Base-by-base conservation (phyloP, 2,329 filamentous ascomycete species). In the Exophiala spinifera region DNA sequence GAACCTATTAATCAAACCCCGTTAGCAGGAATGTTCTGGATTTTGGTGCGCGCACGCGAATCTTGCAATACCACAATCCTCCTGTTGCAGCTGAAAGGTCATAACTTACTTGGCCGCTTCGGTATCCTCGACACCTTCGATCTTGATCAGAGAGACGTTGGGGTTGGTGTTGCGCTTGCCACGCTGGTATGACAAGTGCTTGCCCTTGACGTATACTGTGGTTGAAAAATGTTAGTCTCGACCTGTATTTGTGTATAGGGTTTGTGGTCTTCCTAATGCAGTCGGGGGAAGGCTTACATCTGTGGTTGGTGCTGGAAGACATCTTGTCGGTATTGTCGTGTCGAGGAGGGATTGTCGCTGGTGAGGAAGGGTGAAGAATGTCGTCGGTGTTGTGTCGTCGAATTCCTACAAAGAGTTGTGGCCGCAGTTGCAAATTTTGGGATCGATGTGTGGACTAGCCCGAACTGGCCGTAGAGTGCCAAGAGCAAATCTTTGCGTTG, bases 181-280 rank as follows among this genome's bases (percentile, higher is more conserved):
- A 79, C 92, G 89, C 84, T 95, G 87, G 84, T 96, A 96, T 81
- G 88, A 92, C 80, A 97, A 82, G 86, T 97, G 92, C 80, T 91
- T 91, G 83, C 91, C 92, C 90, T 91, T 91, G 76, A 91, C 88
- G 76, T 91, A 92, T 82, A 91, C 88, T 91, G 71, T 39, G 71
- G 59, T 49, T 58, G 57, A 61, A 51, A 58, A 63, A 63, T 47
- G 62, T 67, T 60, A 66, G 64, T 54, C 40, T 49, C 39, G 6
- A 15, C 36, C n/a, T 8, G n/a, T 23, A 15, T 15, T 33, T 14
- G 21, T 34, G n/a, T 25, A 40, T 4, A 7, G 13, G 8, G 31
- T 11, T 5, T 17, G 17, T 17, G 37, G 11, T 19, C 17, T 39
- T 43, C 14, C 11, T 6, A n/a, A 21, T 15, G 20, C 20, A 23